Evolutionary conservation across 1,139 yeast genomes (phyloP).

Genomic region (Scheffersomyces lignicola): DNA sequence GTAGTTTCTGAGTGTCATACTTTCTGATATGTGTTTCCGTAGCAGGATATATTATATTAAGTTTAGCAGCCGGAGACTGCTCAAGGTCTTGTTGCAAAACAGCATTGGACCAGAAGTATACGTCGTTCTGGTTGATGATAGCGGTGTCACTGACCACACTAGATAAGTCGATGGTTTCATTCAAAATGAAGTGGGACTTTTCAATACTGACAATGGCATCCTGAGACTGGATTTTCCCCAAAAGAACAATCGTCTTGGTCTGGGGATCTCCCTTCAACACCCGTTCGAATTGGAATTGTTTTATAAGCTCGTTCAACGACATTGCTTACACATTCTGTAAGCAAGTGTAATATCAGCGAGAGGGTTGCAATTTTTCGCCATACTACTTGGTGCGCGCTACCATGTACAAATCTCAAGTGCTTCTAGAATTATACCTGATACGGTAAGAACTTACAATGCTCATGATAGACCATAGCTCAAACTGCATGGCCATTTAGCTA

Average conservation of each 20-base stretch:
- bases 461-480: no score
- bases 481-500: no score
- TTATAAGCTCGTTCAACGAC: slow-evolving; percentile 22
- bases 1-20: slow-evolving; percentile 56
- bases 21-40: slow-evolving; percentile 81
- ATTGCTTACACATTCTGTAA: slow-evolving; percentile 4
- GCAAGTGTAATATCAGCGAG: no score
- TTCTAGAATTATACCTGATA: no score
- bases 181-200: slow-evolving; percentile 59
- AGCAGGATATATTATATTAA: slow-evolving; percentile 86
- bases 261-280: slow-evolving; percentile 59
- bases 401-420: no score
- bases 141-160: slow-evolving; percentile 27
- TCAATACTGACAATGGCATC: slow-evolving; percentile 76
- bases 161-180: slow-evolving; percentile 12
- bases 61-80: slow-evolving; percentile 61
- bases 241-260: slow-evolving; percentile 58
- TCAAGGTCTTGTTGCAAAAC: slow-evolving; percentile 47
- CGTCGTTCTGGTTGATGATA: slow-evolving; percentile 68
- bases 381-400: no score
- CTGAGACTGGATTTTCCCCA: slow-evolving; percentile 62
- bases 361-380: no score
- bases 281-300: slow-evolving; percentile 38
- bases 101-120: slow-evolving; percentile 78
- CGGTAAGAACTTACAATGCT: no score